Evolutionary conservation across 2,329 filamentous ascomycete genomes (phyloP).

Genomic region (Atkinsonella hypoxylon): DNA sequence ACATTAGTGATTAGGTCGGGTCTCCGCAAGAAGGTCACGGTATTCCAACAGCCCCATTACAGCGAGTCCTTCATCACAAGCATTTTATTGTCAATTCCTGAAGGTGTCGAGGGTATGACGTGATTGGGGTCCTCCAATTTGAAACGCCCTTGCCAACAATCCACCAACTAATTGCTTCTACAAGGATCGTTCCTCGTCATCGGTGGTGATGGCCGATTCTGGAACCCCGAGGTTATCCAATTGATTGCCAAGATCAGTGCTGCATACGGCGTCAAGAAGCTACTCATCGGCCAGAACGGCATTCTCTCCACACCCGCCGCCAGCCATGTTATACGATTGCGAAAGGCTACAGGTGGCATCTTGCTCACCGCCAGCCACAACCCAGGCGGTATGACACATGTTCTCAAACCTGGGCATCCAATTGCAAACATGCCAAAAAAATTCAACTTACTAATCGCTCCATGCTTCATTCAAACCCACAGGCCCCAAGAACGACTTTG

Average conservation of each 20-base stretch:
- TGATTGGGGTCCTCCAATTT: not conserved
- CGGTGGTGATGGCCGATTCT: conserved; percentile 92
- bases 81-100: conserved; percentile 91
- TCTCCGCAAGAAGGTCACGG: conserved; percentile 96
- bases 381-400: conserved; percentile 62
- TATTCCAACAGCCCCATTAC: conserved; percentile 93
- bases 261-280: conserved; percentile 97
- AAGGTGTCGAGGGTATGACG: conserved; percentile 63
- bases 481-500: conserved; percentile 92
- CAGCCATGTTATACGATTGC: conserved; percentile 89
- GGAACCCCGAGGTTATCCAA: conserved; percentile 93
- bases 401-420: not conserved
- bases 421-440: not conserved
- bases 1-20: conserved; percentile 56
- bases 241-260: conserved; percentile 94
- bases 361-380: conserved; percentile 96
- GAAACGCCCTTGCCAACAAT: not conserved
- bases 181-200: conserved; percentile 76
- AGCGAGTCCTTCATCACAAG: conserved; percentile 90
- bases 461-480: conserved; percentile 5
- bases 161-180: not conserved
- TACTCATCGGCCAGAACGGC: conserved; percentile 88
- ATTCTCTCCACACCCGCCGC: conserved; percentile 95
- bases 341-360: conserved; percentile 92
- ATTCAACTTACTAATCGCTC: not conserved